Evolutionary conservation across 2,329 filamentous ascomycete species (phyloP), one percentile per base, ranked within the genome.

Genomic region (Biscogniauxia mediterranea): DNA sequence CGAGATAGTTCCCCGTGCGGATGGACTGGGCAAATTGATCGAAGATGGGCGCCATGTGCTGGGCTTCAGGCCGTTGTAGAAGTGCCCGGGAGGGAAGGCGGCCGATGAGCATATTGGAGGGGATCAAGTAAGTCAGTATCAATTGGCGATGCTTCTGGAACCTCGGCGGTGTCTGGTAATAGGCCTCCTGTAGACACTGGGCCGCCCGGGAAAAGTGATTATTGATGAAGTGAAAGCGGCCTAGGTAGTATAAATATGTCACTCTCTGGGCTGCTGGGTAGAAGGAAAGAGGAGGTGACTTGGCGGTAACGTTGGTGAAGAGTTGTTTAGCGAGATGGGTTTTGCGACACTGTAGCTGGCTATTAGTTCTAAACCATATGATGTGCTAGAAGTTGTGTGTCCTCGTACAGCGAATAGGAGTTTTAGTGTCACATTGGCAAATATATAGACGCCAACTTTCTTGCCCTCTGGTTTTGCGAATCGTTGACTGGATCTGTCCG

Each of bases 181-280:
- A 97, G 2, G 94, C 92, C 25, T 88, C 83, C 70, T 96, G 85
- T 6, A 97, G 80, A 42, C 89, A 92, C 55, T 86, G 80, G 57
- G 89, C 86, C 0, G 93, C 92, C 25, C 90, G 88, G 64, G 85
- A 86, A 75, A 92, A 97, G 72, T 96, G 89, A 67, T 88, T 90
- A 74, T 92, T 93, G 65, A 91, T 87, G 74, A 96, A 92, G 71
- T 93, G 87, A 77, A 94, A 97, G 61, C 93, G 89, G 19, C 94
- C 94, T 5, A 98, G 88, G 73, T 97, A 97, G 78, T 97, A 97
- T 15, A 98, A 87, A 69, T 93, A 98, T 3, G 93, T 96, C 56
- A 97, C 92, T 55, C 93, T 87, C 73, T 98, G 91, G 5, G 90
- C 85, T 21, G 91, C 92, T 2, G 93, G 92, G 71, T 96, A 98